Conservation (phyloP, 2,329 filamentous ascomycete species). For the Pseudocercospora cruenta region DNA sequence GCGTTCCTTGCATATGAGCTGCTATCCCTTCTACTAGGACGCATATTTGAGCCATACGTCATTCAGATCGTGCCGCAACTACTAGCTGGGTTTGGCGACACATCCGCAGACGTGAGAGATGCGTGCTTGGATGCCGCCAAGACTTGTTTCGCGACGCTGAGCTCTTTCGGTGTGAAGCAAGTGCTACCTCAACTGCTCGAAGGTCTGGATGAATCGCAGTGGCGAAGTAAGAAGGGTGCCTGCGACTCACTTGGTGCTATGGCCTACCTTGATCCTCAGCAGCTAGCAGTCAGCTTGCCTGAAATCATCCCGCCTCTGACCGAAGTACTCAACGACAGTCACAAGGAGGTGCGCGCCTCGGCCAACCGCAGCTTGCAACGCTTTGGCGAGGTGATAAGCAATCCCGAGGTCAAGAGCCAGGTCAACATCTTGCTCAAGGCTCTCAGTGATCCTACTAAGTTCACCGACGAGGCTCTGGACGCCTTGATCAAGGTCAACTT, state of each 20-base stretch:
- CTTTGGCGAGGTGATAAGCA: slow-evolving; percentile 97
- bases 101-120: slow-evolving; percentile 85
- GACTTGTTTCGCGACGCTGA: slow-evolving; percentile 88
- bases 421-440: slow-evolving; percentile 93
- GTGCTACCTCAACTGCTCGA: slow-evolving; percentile 89
- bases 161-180: slow-evolving; percentile 93
- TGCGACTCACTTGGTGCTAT: slow-evolving; percentile 96
- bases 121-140: slow-evolving; percentile 92
- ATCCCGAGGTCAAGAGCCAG: slow-evolving; percentile 92
- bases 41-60: slow-evolving; percentile 92
- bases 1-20: slow-evolving; percentile 90
- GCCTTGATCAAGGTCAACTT: slow-evolving; percentile 97
- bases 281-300: slow-evolving; percentile 86
- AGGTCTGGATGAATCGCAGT: slow-evolving; percentile 91
- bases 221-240: slow-evolving; percentile 97
- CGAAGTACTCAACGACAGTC: slow-evolving; percentile 91
- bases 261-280: slow-evolving; percentile 96
- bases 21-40: slow-evolving; percentile 80
- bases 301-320: slow-evolving; percentile 97
- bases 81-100: slow-evolving; percentile 85
- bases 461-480: slow-evolving; percentile 93
- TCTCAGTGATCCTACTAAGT: slow-evolving; percentile 93
- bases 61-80: slow-evolving; percentile 94
- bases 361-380: slow-evolving; percentile 96
- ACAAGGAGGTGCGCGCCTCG: slow-evolving; percentile 91